Evolutionary conservation across 139 green algal species (phyloP), one percentile per base, ranked within the genome.

Genomic region (Raphidocelis subcapitata): DNA sequence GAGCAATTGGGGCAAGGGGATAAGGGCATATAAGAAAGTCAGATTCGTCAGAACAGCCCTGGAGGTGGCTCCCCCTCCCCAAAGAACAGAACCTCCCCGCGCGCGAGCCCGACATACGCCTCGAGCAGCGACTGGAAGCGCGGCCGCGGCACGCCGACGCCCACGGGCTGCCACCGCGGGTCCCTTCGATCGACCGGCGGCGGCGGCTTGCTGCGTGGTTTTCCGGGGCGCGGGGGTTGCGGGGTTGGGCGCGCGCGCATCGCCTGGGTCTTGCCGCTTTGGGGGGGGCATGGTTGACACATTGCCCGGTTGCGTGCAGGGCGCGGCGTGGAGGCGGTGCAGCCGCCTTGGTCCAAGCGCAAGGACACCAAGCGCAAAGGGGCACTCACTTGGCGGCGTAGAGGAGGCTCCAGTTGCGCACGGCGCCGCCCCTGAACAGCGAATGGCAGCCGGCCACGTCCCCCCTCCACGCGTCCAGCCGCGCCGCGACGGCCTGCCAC

Each of bases 321-420:
- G n/a, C n/a, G n/a, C n/a, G n/a, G n/a, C n/a, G n/a, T n/a, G n/a
- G n/a, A n/a, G n/a, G n/a, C n/a, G n/a, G n/a, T n/a, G n/a, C n/a
- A n/a, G n/a, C n/a, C n/a, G n/a, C n/a, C n/a, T n/a, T n/a, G n/a
- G n/a, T n/a, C n/a, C n/a, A n/a, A n/a, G n/a, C n/a, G n/a, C n/a
- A n/a, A n/a, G n/a, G n/a, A n/a, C n/a, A n/a, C n/a, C n/a, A n/a
- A n/a, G n/a, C n/a, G n/a, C n/a, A n/a, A n/a, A n/a, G n/a, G n/a
- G n/a, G n/a, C 54, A 26, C 54, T 29, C 54, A 61, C 14, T 20
- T 26, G 0, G 41, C 60, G 15, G 62, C 26, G 33, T 76, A 77
- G 28, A 81, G 35, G 61, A 71, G 65, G 26, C 74, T 73, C 75
- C 75, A 81, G 8, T 49, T 46, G 0, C 75, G 51, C 21, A 73